Evolutionary conservation across 352 stramenopile species (phyloP).

Genomic region (Globisporangium carolinianum): DNA sequence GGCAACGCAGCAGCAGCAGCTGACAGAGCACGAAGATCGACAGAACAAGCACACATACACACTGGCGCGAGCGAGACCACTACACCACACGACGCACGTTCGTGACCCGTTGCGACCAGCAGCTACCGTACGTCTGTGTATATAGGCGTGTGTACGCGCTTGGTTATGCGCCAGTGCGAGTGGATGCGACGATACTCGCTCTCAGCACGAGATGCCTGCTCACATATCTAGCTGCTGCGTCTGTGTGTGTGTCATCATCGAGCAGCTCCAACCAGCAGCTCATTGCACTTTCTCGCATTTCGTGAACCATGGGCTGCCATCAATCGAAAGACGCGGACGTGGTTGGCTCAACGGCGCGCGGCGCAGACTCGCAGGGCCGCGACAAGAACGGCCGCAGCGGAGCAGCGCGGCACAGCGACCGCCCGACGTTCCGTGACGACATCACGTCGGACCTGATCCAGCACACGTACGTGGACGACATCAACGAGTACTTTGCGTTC

Average conservation of each 20-base stretch:
- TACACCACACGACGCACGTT: too few species aligned
- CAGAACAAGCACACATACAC: not conserved
- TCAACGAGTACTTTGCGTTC: conserved; percentile 59
- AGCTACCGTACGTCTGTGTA: not conserved
- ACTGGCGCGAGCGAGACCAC: too few species aligned
- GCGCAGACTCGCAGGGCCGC: not conserved
- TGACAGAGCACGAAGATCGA: not conserved
- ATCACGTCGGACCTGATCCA: conserved; percentile 69
- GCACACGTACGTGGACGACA: conserved; percentile 68
- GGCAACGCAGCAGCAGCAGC: too few species aligned
- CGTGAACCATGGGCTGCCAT: conserved; percentile 43
- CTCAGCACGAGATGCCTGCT: not conserved
- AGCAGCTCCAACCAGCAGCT: too few species aligned
- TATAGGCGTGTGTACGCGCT: not conserved
- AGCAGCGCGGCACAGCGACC: conserved; percentile 17
- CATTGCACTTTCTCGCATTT: too few species aligned
- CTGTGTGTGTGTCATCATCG: too few species aligned
- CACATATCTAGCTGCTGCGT: not conserved
- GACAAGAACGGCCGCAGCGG: conserved; percentile 8
- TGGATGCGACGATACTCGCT: too few species aligned
- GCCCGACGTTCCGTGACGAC: conserved; percentile 51
- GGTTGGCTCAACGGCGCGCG: conserved; percentile 22
- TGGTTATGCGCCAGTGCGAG: too few species aligned
- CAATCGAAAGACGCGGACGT: conserved; percentile 45
- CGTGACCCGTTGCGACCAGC: too few species aligned